Evolutionary conservation across 495 filamentous ascomycete genomes (phyloP), one percentile per base, ranked within the genome.

Genomic region (Talaromyces wortmannii): DNA sequence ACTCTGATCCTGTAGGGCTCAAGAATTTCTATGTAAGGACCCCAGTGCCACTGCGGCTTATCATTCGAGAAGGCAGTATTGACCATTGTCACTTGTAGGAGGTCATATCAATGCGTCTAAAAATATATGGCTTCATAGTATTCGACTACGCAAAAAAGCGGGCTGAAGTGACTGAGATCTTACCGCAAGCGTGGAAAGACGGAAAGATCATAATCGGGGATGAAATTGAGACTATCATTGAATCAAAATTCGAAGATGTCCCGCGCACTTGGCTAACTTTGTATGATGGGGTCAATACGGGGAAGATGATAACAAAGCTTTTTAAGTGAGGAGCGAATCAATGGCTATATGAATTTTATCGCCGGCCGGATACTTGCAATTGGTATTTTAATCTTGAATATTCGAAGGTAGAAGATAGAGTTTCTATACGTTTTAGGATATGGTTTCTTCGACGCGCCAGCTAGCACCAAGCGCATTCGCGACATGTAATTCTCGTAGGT

Each of bases 121-220:
- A 71, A 53, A 77, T 87, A 59, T 72, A 79, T 56, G 86, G 87
- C 0, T 86, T 90, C 68, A 81, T 88, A 48, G 71, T 84, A 29
- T 60, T 76, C 10, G 85, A 89, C 65, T 78, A 69, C 58, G 51
- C 58, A 8, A 57, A 63, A 7, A 69, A 80, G 42, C 68, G 66
- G 48, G 23, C 60, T 6, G 63, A 65, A 40, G 75, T 81, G 3
- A 62, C 62, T 13, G 58, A 72, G 57, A 71, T 80, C 56, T 61
- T 84, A 1, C 72, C 72, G 36, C 66, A 74, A 57, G 82, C 76
- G 75, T 62, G 81, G 53, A 61, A 55, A 2, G 75, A 84, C 57
- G 78, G 79, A 15, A 83, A 81, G 69, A 60, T 76, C 17, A 59
- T 60, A 52, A n/a, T 88, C 17, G 53, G 61, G 40, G 69, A 79